A percentile compares a stretch with the other conserved stretches of the same genome.
These are phyloP conservation scores for Aeschynomene evenia DNA, from an alignment of 306 rosid genomes.

Conservation along the genomic window DNA sequence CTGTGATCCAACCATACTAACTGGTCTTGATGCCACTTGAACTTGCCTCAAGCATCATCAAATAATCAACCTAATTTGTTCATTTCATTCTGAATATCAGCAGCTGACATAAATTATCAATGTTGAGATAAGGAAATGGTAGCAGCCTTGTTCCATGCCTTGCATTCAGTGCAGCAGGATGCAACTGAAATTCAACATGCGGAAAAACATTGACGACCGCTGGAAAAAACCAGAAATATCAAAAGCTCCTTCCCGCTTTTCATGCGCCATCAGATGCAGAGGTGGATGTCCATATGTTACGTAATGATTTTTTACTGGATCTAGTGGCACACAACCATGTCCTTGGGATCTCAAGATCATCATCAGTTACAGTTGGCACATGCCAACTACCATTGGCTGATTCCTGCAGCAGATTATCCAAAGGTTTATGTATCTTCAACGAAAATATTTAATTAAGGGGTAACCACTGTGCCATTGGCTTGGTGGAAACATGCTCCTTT, in stretches of 20 bases:
- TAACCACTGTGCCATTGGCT: conserved; percentile 5
- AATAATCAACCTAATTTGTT: conserved; percentile 36
- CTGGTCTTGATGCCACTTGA: conserved; percentile 51
- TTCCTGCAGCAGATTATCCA: conserved; percentile 52
- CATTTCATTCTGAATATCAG: conserved; percentile 37
- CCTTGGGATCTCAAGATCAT: conserved; percentile 74
- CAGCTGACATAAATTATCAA: conserved; percentile 27
- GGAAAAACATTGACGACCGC: conserved; percentile 19
- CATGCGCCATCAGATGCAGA: conserved; percentile 6
- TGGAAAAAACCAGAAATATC: conserved; percentile 17
- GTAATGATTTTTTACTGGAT: conserved; percentile 33
- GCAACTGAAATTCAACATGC: conserved; percentile 47
- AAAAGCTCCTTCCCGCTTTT: background rate
- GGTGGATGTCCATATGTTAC: conserved; percentile 27
- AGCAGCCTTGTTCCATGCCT: conserved; percentile 47
- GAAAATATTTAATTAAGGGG: conserved; percentile 5
- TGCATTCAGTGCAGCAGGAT: conserved; percentile 59
- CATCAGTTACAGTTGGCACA: conserved; percentile 63
- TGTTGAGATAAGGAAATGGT: conserved; percentile 2
- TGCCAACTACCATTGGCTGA: conserved; percentile 82
- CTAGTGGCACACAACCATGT: conserved; percentile 84
- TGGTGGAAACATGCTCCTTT: conserved; percentile 4
- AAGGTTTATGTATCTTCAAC: background rate
- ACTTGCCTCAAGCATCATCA: conserved; percentile 56
- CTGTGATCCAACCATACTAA: conserved; percentile 48